Evolutionary conservation across 1,284 basidiomycete species (phyloP).

Genomic region (Schizopora paradoxa): DNA sequence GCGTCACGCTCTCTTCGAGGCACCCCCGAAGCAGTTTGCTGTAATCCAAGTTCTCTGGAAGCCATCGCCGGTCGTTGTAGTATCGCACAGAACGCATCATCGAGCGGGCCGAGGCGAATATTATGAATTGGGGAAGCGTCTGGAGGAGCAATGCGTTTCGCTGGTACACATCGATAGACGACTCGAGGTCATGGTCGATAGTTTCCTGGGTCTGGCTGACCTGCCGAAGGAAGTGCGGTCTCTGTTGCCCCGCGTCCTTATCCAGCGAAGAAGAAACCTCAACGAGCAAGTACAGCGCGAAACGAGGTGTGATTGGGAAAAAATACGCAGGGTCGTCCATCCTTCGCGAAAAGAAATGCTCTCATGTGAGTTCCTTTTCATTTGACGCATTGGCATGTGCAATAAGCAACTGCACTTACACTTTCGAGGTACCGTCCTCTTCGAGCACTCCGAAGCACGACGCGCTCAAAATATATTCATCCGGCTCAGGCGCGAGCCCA

Average conservation of each 20-base stretch:
- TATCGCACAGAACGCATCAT: slow-evolving; percentile 36
- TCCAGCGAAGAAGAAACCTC: slow-evolving; percentile 20
- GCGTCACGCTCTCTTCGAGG: slow-evolving; percentile 47
- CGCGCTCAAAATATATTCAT: slow-evolving; percentile 41
- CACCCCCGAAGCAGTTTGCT: slow-evolving; percentile 48
- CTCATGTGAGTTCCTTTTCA: background rate
- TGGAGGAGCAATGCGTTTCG: slow-evolving; percentile 53
- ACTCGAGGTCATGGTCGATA: slow-evolving; percentile 44
- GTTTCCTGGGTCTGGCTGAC: background rate
- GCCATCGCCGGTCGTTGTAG: slow-evolving; percentile 33
- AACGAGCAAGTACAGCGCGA: slow-evolving; percentile 45
- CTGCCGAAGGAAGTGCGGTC: slow-evolving; percentile 3
- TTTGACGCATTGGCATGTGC: background rate
- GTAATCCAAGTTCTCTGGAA: slow-evolving; percentile 33
- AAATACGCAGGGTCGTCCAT: slow-evolving; percentile 40
- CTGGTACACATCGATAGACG: slow-evolving; percentile 44
- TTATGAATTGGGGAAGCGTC: slow-evolving; percentile 39
- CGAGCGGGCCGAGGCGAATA: slow-evolving; percentile 47
- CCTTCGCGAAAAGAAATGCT: too few species aligned
- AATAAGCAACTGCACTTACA: slow-evolving; percentile 27
- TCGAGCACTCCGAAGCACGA: slow-evolving; percentile 39
- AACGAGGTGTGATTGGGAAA: slow-evolving; percentile 47
- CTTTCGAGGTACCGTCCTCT: slow-evolving; percentile 36
- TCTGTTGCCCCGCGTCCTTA: background rate
- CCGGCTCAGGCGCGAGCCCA: slow-evolving; percentile 36